Evolutionary conservation across 805 yeast genomes (phyloP).

Genomic region (Teunomyces lycoperdinae): DNA sequence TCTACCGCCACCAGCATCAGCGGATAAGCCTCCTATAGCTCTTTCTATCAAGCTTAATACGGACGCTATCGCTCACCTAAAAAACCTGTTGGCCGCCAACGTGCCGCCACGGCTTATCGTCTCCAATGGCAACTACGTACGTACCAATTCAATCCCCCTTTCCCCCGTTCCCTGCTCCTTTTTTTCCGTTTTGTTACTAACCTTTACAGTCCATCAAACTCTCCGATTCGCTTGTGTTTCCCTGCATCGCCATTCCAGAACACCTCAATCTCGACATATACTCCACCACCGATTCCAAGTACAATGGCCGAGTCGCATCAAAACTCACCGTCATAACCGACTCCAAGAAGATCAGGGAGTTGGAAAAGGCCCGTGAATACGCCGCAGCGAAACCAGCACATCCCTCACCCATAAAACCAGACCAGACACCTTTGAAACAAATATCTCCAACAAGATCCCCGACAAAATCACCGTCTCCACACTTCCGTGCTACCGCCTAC

Average conservation of each 20-base stretch:
- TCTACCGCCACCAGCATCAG: constrained; percentile 8
- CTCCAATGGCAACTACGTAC: constrained; percentile 33
- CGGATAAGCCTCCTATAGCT: constrained; percentile 19
- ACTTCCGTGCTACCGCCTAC: constrained; percentile 5
- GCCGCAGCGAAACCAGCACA: neutral
- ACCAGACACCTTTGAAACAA: neutral
- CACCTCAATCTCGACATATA: constrained; percentile 36
- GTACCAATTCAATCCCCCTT: constrained; percentile 10
- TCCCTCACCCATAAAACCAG: neutral
- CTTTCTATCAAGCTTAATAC: constrained; percentile 27
- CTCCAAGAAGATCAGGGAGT: constrained; percentile 20
- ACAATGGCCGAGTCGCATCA: constrained; percentile 30
- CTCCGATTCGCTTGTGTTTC: constrained; percentile 24
- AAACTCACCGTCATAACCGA: constrained; percentile 33
- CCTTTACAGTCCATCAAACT: constrained; percentile 27
- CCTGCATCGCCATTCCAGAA: constrained; percentile 34
- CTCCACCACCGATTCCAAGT: constrained; percentile 13
- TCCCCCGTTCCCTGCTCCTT: neutral
- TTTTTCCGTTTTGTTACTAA: constrained; percentile 13
- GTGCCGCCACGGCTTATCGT: constrained; percentile 32
- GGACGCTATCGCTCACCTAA: constrained; percentile 26
- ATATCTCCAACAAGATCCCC: constrained; percentile 1
- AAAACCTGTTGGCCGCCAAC: constrained; percentile 13
- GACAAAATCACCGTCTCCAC: neutral
- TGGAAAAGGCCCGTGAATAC: constrained; percentile 3